phyloP scores from a whole-genome alignment of 306 rosid species.

The Potentilla sterilis region DNA sequence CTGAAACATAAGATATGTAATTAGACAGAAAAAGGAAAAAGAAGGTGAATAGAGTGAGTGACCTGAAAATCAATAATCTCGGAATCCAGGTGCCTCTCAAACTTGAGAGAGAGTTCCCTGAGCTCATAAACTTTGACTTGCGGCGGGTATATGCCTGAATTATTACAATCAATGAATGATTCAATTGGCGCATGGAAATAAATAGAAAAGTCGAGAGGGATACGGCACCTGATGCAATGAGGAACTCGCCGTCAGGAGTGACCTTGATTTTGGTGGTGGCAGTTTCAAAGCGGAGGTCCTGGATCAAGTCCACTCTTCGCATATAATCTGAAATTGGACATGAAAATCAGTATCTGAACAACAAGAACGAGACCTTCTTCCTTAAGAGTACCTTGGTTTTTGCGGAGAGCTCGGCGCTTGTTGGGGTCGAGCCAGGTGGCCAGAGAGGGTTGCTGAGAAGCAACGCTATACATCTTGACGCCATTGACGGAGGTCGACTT shows the following conservation, averaged over 20 bases:
- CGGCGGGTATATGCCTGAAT: constrained; percentile 87
- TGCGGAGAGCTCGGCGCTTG: constrained; percentile 64
- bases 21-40: too few species aligned
- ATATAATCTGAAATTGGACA: constrained; percentile 50
- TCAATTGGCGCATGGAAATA: too few species aligned
- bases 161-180: too few species aligned
- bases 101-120: constrained; percentile 77
- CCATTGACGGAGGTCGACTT: constrained; percentile 72
- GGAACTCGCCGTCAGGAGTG: constrained; percentile 80
- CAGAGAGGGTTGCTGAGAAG: constrained; percentile 75
- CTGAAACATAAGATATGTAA: too few species aligned
- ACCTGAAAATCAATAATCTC: constrained; percentile 95
- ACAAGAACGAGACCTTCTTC: neutral
- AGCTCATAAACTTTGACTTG: constrained; percentile 89
- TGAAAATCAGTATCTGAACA: too few species aligned
- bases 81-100: constrained; percentile 87
- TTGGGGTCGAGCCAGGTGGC: constrained; percentile 72
- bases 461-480: constrained; percentile 64
- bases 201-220: too few species aligned
- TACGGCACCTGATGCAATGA: constrained; percentile 44
- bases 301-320: constrained; percentile 63
- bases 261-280: constrained; percentile 82
- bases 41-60: neutral
- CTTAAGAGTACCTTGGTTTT: constrained; percentile 40
- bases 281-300: constrained; percentile 76